phyloP scores from a whole-genome alignment of 208 protist species.

The Endotrypanum monterogeii region DNA sequence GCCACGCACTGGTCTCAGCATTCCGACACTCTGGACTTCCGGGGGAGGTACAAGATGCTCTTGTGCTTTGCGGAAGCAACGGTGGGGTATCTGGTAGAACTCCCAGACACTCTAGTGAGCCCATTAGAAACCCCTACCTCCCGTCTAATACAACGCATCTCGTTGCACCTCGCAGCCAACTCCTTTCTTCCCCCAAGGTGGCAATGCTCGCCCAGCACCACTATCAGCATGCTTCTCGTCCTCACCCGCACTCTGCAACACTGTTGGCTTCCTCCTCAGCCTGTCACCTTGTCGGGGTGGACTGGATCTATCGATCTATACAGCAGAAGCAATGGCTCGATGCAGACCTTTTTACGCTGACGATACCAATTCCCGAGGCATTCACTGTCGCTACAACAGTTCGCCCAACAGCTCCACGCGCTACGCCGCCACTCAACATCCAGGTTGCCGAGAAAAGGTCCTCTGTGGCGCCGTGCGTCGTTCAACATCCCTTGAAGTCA shows the following conservation, averaged over 20 bases:
- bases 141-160: slow-evolving; percentile 59
- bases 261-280: neutral
- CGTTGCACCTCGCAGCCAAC: slow-evolving; percentile 25
- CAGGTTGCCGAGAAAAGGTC: slow-evolving; percentile 1
- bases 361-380: slow-evolving; percentile 32
- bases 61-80: slow-evolving; percentile 30
- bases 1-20: slow-evolving; percentile 28
- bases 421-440: neutral
- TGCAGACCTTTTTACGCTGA: slow-evolving; percentile 37
- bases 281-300: slow-evolving; percentile 54
- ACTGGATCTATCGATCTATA: slow-evolving; percentile 59
- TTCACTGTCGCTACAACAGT: slow-evolving; percentile 13
- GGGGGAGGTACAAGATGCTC: slow-evolving; percentile 44
- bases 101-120: neutral
- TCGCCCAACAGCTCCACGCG: neutral
- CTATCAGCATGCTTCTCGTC: slow-evolving; percentile 10
- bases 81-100: neutral
- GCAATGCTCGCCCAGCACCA: slow-evolving; percentile 30
- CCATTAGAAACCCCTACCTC: neutral
- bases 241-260: neutral
- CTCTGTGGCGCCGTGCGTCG: no score
- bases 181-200: slow-evolving; percentile 38
- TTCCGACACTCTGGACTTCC: slow-evolving; percentile 30
- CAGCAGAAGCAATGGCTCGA: slow-evolving; percentile 53
- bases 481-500: neutral